These are phyloP conservation scores for Neurospora cerealis DNA, from an alignment of 495 filamentous ascomycete species.

Conservation along the genomic window DNA sequence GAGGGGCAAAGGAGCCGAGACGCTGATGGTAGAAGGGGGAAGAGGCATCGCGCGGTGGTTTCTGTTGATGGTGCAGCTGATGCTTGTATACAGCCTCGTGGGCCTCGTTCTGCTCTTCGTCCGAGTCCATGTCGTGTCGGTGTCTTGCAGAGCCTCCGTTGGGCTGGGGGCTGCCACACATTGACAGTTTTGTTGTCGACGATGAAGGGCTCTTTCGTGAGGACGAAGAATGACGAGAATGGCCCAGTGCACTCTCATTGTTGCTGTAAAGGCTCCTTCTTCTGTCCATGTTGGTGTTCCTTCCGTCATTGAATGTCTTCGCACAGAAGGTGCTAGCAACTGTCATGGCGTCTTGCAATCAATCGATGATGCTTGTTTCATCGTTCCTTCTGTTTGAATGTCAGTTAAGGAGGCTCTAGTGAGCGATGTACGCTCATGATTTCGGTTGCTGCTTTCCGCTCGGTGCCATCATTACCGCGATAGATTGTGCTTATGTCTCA, in stretches of 20 bases:
- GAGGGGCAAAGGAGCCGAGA: neutral
- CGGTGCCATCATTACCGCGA: neutral
- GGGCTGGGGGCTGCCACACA: neutral
- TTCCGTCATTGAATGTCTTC: neutral
- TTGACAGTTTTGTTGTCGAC: neutral
- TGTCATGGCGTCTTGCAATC: neutral
- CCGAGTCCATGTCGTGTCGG: neutral
- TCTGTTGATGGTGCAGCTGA: neutral
- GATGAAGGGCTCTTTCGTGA: neutral
- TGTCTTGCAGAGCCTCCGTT: neutral
- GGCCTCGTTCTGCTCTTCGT: neutral
- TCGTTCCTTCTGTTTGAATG: neutral
- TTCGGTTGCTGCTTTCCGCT: neutral
- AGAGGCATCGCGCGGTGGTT: neutral
- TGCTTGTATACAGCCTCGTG: neutral
- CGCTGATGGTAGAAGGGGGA: neutral
- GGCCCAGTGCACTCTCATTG: neutral
- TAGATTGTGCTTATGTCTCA: neutral
- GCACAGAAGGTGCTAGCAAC: neutral
- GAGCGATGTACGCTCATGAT: neutral
- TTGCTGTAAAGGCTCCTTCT: neutral
- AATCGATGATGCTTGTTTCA: neutral
- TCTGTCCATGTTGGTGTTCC: neutral
- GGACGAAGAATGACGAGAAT: neutral
- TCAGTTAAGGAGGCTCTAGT: neutral